A percentile compares a stretch with the other conserved stretches of the same genome.
Evolutionary conservation across 1,284 basidiomycete genomes (phyloP).

Genomic region (Apiotrichum brassicae): DNA sequence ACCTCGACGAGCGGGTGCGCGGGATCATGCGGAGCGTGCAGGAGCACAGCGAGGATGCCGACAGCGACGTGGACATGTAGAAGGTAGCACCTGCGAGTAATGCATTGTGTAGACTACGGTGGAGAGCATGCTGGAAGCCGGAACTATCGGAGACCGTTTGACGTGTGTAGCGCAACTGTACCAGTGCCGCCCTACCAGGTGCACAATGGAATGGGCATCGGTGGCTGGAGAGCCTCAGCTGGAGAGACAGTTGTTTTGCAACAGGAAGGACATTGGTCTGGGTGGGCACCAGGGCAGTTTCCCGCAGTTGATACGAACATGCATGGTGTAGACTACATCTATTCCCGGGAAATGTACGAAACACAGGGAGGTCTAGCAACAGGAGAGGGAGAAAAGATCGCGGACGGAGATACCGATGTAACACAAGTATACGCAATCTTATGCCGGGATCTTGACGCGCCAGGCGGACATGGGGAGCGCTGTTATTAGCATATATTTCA

Average conservation of each 20-base stretch:
- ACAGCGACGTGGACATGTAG: constrained; percentile 16
- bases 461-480: constrained; percentile 43
- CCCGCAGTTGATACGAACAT: too few species aligned
- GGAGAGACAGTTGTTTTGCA: too few species aligned
- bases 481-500: too few species aligned
- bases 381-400: neutral
- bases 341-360: too few species aligned
- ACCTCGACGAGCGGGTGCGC: constrained; percentile 30
- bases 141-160: too few species aligned
- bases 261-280: too few species aligned
- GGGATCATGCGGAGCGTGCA: constrained; percentile 29
- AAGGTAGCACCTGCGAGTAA: neutral
- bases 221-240: too few species aligned
- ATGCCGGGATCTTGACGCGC: constrained; percentile 41
- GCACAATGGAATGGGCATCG: too few species aligned
- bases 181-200: too few species aligned
- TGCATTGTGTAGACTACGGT: constrained; percentile 1
- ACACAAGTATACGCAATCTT: neutral
- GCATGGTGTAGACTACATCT: too few species aligned
- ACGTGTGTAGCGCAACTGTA: too few species aligned
- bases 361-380: neutral
- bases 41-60: constrained; percentile 10
- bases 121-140: neutral
- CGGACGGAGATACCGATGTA: neutral
- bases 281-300: too few species aligned